Evolutionary conservation across 1,284 basidiomycete species (phyloP), one percentile per base, ranked within the genome.

Genomic region (Mycena citricolor): DNA sequence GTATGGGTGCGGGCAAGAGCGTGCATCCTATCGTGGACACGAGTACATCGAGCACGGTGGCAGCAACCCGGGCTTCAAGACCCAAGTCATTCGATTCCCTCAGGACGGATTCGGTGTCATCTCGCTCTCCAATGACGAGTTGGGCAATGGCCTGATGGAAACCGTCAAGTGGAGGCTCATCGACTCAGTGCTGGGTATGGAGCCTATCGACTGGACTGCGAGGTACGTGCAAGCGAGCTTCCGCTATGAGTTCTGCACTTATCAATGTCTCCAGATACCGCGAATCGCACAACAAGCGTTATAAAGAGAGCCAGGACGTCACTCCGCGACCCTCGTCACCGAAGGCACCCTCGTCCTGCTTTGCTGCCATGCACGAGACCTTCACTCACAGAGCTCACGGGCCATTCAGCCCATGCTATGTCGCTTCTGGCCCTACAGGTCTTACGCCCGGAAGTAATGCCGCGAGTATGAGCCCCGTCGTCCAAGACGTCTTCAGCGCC

Each of bases 1-100:
- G 1, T 76, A 76, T 37, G 74, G 71, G 1, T 59, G 66, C 22
- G 74, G 69, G 6, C 74, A 74, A 59, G 52, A 48, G 29, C 48
- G 65, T 8, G 68, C 57, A 22, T 62, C 69, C 0, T 70, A 71
- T 38, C 60, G 61, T 19, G 73, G 71, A 2, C 66, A 66, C 39
- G 67, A 71, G 47, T 52, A 71, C 8, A 59, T 74, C 13, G 63
- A 66, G 39, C 71, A 74, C 50, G 60, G 57, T 3, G 70, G 72
- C 2, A 62, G 56, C 35, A 63, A 65, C 41, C 67, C 69, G 5
- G 74, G 73, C 0, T 72, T 68, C 54, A 65, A 67, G 24, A 67
- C 65, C 0, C 58, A 65, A 25, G 63, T 72, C 13, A 55, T 63
- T 2, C 60, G 67, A 8, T 63, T 70, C 37, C 65, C 67, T 0